phyloP scores from a whole-genome alignment of 768 basidiomycete genomes.

The Rickenella mellea region DNA sequence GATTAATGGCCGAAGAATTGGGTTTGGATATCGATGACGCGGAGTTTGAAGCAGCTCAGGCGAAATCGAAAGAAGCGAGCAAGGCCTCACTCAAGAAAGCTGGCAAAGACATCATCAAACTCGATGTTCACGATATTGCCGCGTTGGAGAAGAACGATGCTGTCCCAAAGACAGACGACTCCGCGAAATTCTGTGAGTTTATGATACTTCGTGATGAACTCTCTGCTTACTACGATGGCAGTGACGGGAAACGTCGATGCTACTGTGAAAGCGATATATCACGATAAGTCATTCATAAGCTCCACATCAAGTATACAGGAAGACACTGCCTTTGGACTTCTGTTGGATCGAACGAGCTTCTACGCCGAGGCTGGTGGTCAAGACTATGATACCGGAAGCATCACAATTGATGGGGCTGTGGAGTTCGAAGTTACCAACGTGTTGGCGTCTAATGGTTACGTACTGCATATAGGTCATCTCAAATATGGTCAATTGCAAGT shows the following conservation, averaged over 20 bases:
- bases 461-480: conserved; percentile 83
- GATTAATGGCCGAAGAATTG: conserved; percentile 94
- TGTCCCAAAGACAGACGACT: conserved; percentile 90
- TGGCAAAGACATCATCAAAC: conserved; percentile 61
- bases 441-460: conserved; percentile 91
- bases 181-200: conserved; percentile 76
- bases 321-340: conserved; percentile 66
- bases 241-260: conserved; percentile 72
- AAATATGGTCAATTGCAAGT: conserved; percentile 81
- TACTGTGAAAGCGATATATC: conserved; percentile 75
- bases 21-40: conserved; percentile 75
- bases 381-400: conserved; percentile 92
- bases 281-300: conserved; percentile 61
- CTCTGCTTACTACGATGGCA: neutral
- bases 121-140: conserved; percentile 93
- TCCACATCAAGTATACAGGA: conserved; percentile 61
- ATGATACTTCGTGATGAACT: neutral
- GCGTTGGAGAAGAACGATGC: conserved; percentile 65
- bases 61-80: conserved; percentile 83
- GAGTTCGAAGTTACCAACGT: conserved; percentile 94
- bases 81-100: conserved; percentile 74
- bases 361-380: conserved; percentile 98
- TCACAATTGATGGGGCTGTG: conserved; percentile 82
- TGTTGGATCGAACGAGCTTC: conserved; percentile 90
- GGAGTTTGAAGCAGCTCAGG: conserved; percentile 85